A percentile compares a stretch with the other conserved stretches of the same genome.
phyloP scores from a whole-genome alignment of 1,139 yeast species.

The Hyphopichia wangnamkhiaoensis region DNA sequence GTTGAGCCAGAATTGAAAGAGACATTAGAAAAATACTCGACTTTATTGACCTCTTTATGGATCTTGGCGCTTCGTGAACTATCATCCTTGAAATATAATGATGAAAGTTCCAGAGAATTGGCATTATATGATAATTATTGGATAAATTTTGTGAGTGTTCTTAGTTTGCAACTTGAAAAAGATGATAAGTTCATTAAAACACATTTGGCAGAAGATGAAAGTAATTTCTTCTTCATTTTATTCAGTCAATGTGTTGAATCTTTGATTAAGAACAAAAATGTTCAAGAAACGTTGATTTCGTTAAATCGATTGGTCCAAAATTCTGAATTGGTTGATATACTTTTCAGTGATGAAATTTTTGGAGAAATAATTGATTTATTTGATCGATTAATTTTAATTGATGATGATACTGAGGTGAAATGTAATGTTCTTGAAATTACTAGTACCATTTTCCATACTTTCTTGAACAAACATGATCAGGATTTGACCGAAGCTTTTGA shows the following conservation, averaged over 20 bases:
- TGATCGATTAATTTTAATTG: slow-evolving; percentile 69
- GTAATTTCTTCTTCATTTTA: slow-evolving; percentile 75
- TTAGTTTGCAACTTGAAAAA: slow-evolving; percentile 64
- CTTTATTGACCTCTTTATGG: slow-evolving; percentile 75
- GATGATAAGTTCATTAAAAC: slow-evolving; percentile 44
- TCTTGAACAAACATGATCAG: slow-evolving; percentile 16
- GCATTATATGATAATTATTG: slow-evolving; percentile 66
- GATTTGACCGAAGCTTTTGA: slow-evolving; percentile 62
- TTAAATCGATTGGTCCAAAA: slow-evolving; percentile 60
- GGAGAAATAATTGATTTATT: slow-evolving; percentile 75
- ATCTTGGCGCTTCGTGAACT: slow-evolving; percentile 71
- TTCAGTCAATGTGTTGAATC: slow-evolving; percentile 86
- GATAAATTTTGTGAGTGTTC: slow-evolving; percentile 77
- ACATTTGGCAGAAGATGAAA: slow-evolving; percentile 60
- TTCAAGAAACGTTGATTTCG: slow-evolving; percentile 50
- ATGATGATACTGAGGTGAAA: slow-evolving; percentile 53
- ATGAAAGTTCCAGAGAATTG: slow-evolving; percentile 49
- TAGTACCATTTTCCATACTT: slow-evolving; percentile 44
- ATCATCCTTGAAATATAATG: slow-evolving; percentile 64
- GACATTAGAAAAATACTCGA: slow-evolving; percentile 61
- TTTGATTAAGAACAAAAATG: slow-evolving; percentile 49
- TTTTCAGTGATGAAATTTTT: slow-evolving; percentile 70
- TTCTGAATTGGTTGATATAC: slow-evolving; percentile 55
- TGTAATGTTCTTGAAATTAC: slow-evolving; percentile 58
- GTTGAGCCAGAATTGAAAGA: slow-evolving; percentile 35